Conservation (phyloP, 1,284 basidiomycete species). For the Anthracocystis walkeri region DNA sequence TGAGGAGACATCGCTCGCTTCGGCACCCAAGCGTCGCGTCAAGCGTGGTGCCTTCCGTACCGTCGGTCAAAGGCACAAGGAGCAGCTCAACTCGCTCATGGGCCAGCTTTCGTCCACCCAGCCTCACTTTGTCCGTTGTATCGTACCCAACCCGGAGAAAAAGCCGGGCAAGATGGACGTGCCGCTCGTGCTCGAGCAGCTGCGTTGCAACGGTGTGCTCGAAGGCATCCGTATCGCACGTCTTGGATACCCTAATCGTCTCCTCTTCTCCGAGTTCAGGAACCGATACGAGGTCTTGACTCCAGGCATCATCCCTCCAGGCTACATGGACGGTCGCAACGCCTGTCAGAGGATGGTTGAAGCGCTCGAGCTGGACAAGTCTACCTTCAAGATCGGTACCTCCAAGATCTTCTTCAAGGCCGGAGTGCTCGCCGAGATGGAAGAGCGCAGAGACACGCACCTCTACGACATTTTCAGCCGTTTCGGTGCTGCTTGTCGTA, state of each 20-base stretch:
- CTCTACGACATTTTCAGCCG: slow-evolving; percentile 90
- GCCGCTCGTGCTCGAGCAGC: slow-evolving; percentile 93
- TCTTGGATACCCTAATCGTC: slow-evolving; percentile 94
- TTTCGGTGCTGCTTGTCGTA: slow-evolving; percentile 86
- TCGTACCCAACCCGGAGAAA: slow-evolving; percentile 94
- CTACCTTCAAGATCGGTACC: slow-evolving; percentile 89
- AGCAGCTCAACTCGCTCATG: slow-evolving; percentile 94
- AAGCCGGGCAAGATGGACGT: slow-evolving; percentile 92
- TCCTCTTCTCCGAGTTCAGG: slow-evolving; percentile 96
- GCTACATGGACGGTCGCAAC: slow-evolving; percentile 97
- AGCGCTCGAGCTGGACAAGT: slow-evolving; percentile 85
- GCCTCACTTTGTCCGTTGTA: slow-evolving; percentile 98
- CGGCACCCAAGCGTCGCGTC: slow-evolving; percentile 76
- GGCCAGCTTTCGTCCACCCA: slow-evolving; percentile 90
- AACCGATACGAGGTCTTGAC: slow-evolving; percentile 96
- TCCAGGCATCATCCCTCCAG: slow-evolving; percentile 88
- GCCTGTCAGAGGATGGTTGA: slow-evolving; percentile 93
- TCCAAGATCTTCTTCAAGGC: slow-evolving; percentile 99
- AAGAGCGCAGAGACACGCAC: slow-evolving; percentile 88
- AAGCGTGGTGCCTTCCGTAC: slow-evolving; percentile 98
- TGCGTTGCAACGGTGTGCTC: slow-evolving; percentile 97
- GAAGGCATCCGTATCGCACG: slow-evolving; percentile 99
- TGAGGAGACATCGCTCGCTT: slow-evolving; percentile 73
- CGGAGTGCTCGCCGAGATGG: slow-evolving; percentile 95
- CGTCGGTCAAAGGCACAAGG: slow-evolving; percentile 93